Percentiles rank a stretch among this genome's conserved stretches.
phyloP scores from a whole-genome alignment of 2,329 filamentous ascomycete species.

The Zymoseptoria crescenta region DNA sequence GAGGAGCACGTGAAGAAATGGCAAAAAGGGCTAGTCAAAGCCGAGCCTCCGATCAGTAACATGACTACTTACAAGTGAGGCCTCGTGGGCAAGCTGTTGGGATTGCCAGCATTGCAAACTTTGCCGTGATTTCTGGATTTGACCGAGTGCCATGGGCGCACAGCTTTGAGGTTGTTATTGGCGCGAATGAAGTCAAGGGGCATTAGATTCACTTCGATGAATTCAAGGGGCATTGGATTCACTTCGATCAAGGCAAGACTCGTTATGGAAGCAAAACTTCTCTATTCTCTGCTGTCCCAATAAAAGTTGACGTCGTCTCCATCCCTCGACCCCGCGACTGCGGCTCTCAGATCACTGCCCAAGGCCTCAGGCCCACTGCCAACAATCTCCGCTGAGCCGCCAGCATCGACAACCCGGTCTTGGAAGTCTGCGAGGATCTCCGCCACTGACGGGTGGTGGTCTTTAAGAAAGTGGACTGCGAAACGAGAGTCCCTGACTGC shows the following conservation, averaged over 20 bases:
- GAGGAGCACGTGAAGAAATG: not conserved
- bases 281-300: conserved; percentile 23
- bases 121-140: too few relatives aligned
- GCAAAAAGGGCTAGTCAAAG: not conserved
- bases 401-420: conserved; percentile 13
- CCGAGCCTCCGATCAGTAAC: not conserved
- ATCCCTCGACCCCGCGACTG: conserved; percentile 12
- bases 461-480: conserved; percentile 17
- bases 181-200: too few relatives aligned
- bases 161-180: too few relatives aligned
- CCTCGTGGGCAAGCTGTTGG: too few relatives aligned
- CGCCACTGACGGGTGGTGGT: conserved; percentile 17
- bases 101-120: too few relatives aligned
- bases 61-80: not conserved
- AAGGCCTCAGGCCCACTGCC: conserved; percentile 24
- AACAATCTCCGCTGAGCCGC: conserved; percentile 19
- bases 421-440: conserved; percentile 21
- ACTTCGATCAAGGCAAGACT: too few relatives aligned
- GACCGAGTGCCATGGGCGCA: too few relatives aligned
- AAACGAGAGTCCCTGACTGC: conserved; percentile 12
- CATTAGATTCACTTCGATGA: too few relatives aligned
- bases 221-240: too few relatives aligned
- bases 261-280: too few relatives aligned
- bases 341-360: conserved; percentile 21
- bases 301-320: conserved; percentile 14